These are phyloP conservation scores for Quercus bicolor DNA, from an alignment of 306 rosid genomes.

Conservation along the genomic window DNA sequence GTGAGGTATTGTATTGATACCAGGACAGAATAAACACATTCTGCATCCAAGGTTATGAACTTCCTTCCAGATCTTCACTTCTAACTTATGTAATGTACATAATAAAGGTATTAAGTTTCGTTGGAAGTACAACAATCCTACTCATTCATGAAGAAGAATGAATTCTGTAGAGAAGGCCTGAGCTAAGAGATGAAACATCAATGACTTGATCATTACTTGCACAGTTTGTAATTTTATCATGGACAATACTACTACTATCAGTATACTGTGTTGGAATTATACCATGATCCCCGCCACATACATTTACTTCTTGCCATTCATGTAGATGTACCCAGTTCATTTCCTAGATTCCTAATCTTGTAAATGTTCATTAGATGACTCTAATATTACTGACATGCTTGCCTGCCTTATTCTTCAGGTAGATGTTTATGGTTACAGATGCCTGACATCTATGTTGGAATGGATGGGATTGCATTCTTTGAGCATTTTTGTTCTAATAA, in stretches of 20 bases:
- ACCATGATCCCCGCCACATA: not conserved
- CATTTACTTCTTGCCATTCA: not conserved
- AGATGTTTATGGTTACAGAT: conserved; percentile 56
- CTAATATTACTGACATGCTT: conserved; percentile 5
- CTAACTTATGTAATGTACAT: not conserved
- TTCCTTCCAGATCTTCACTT: not conserved
- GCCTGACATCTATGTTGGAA: conserved; percentile 55
- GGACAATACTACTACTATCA: not conserved
- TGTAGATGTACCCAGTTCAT: not conserved
- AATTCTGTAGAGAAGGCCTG: not conserved
- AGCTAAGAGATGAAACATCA: not conserved
- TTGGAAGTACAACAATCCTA: not conserved
- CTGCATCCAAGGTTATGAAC: not conserved
- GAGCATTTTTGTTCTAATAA: conserved; percentile 59
- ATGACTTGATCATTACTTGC: not conserved
- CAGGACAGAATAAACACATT: not conserved
- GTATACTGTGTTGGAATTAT: not conserved
- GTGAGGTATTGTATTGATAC: not conserved
- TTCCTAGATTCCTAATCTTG: not conserved
- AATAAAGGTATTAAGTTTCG: not conserved
- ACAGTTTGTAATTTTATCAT: not conserved
- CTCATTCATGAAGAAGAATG: not conserved
- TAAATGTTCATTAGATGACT: not conserved
- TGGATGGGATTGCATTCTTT: conserved; percentile 92
- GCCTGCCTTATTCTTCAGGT: conserved; percentile 46